Evolutionary conservation across 2,329 filamentous ascomycete species (phyloP).

Genomic region (Hypoxylon sp.): DNA sequence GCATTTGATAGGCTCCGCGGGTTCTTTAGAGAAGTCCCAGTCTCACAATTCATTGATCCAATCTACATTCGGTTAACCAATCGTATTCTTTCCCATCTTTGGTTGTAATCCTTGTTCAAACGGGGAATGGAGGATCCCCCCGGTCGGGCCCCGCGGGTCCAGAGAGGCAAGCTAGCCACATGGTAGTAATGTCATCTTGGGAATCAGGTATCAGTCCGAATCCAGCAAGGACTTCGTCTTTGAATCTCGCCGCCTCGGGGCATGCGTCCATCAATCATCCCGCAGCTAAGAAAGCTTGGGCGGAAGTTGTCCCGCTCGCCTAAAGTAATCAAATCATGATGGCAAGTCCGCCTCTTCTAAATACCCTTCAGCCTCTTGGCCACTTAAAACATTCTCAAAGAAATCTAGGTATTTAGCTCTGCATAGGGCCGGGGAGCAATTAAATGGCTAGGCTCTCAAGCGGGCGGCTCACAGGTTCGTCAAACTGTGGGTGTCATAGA

Average conservation of each 20-base stretch:
- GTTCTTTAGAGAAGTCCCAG: neutral
- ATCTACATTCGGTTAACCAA: slow-evolving; percentile 18
- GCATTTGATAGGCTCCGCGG: slow-evolving; percentile 6
- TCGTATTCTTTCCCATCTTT: slow-evolving; percentile 27
- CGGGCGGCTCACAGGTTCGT: neutral
- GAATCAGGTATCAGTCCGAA: slow-evolving; percentile 38
- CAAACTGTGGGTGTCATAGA: neutral
- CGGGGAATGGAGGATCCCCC: neutral
- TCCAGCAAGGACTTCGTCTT: slow-evolving; percentile 42
- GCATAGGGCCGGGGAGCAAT: slow-evolving; percentile 7
- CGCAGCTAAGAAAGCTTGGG: slow-evolving; percentile 9
- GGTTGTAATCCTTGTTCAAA: slow-evolving; percentile 9
- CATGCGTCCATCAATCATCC: slow-evolving; percentile 11
- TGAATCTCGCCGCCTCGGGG: slow-evolving; percentile 28
- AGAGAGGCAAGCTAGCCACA: slow-evolving; percentile 16
- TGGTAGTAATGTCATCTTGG: slow-evolving; percentile 17
- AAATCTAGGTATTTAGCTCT: slow-evolving; percentile 15
- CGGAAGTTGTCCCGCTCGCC: slow-evolving; percentile 11
- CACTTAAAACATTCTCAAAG: neutral
- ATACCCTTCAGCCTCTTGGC: slow-evolving; percentile 15
- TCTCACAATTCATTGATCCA: neutral
- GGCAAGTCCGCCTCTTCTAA: neutral
- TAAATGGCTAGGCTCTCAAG: neutral
- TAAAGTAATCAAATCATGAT: slow-evolving; percentile 36
- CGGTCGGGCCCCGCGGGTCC: slow-evolving; percentile 1